Evolutionary conservation across 225 moss, liverwort and hornwort genomes (phyloP), one percentile per base, ranked within the genome.

Genomic region (Antitrichia curtipendula): DNA sequence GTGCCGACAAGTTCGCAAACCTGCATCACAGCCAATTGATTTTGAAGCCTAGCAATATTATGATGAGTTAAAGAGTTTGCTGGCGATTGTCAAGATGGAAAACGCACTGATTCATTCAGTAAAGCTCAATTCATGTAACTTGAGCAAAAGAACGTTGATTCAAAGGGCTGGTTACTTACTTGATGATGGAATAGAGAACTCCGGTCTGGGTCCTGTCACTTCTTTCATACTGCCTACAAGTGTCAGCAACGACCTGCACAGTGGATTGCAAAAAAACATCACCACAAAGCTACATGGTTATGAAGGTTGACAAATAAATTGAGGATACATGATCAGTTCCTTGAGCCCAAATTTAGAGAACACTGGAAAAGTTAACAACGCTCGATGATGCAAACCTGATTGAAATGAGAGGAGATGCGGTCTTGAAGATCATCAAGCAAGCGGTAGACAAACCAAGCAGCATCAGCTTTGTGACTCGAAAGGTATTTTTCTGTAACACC

Each of bases 401-500:
- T 95, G 64, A 97, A 97, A 75, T 96, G 96, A 88, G 93, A 86
- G 85, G 91, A 93, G 62, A 97, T 97, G 75, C 97, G 94, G 85
- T 88, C 82, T 86, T 96, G 96, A 73, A 98, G 95, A 74, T 95
- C 94, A 82, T 95, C 95, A 75, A 98, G 93, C 90, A 98, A 91
- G 45, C 92, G 92, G 76, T 97, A 95, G 34, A 98, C 97, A 91
- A 97, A 98, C 87, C 95, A 95, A 47, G 97, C 92, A 90, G 95
- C 93, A 77, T 97, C 96, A 83, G 94, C 91, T 90, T 95, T 97
- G 64, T 96, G 95, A 59, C 91, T 89, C 61, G 95, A 95, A 47
- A 98, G 93, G 87, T 94, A 96, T 60, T 95, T 95, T 80, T 98
- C 97, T 81, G 98, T 97, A 40, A 94, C 92, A 73, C 93, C 92